These are phyloP conservation scores for Coemansia sp. DNA, from an alignment of 192 early-diverging fungal genomes.

Conservation along the genomic window DNA sequence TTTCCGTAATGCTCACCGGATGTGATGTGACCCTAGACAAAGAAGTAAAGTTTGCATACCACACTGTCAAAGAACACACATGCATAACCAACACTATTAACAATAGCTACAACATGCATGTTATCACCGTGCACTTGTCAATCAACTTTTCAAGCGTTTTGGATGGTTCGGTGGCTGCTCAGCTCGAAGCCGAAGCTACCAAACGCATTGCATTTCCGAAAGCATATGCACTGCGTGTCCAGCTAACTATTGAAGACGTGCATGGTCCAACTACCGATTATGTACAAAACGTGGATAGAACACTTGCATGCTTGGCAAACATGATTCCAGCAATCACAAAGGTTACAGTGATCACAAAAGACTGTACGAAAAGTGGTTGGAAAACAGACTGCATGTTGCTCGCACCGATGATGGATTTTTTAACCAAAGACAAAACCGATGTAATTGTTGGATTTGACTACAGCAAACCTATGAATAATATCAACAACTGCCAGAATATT, in stretches of 20 bases:
- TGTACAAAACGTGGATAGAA: neutral
- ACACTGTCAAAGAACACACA: neutral
- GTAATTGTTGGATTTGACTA: neutral
- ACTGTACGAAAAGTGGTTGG: neutral
- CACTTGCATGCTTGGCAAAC: neutral
- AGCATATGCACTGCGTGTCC: neutral
- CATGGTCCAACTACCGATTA: neutral
- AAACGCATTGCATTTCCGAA: neutral
- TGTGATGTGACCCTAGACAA: neutral
- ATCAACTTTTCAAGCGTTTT: neutral
- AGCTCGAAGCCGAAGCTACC: neutral
- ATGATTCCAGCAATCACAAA: neutral
- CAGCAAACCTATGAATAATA: neutral
- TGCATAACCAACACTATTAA: neutral
- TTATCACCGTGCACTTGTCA: neutral
- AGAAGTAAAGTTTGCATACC: neutral
- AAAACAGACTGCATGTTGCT: neutral
- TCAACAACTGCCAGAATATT: neutral
- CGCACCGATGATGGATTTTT: neutral
- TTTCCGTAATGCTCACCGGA: neutral
- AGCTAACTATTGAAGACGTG: neutral
- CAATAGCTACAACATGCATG: slow-evolving; percentile 1
- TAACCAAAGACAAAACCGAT: neutral
- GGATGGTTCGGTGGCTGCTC: neutral
- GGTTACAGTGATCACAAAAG: neutral